Percentiles rank a stretch among this genome's conserved stretches.
Conservation (phyloP, 164 flowering plant genomes). For the Kingdonia uniflora region DNA sequence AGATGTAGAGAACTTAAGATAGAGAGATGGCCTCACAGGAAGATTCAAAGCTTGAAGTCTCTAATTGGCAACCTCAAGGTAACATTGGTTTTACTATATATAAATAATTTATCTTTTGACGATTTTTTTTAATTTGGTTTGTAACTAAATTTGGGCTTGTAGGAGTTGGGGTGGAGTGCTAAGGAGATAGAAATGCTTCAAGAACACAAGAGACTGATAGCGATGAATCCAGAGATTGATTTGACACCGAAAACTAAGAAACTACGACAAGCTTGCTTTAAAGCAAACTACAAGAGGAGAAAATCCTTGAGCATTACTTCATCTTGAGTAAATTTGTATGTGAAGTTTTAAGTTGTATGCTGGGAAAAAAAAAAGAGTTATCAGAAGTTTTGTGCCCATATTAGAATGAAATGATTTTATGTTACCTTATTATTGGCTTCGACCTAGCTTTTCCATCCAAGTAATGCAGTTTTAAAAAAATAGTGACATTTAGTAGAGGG, state of each 20-base stretch:
- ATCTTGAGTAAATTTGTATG: constrained; percentile 1
- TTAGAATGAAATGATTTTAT: too few species aligned
- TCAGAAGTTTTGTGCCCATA: too few species aligned
- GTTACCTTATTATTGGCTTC: too few species aligned
- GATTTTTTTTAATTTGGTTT: not conserved
- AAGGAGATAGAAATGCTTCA: constrained; percentile 36
- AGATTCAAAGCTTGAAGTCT: constrained; percentile 47
- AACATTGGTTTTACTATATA: not conserved
- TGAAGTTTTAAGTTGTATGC: too few species aligned
- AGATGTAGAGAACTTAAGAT: constrained; percentile 51
- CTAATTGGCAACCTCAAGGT: constrained; percentile 55
- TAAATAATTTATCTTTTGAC: not conserved
- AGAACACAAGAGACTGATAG: constrained; percentile 32
- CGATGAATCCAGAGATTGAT: constrained; percentile 36
- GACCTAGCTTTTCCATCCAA: too few species aligned
- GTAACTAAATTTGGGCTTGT: not conserved
- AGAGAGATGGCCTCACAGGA: constrained; percentile 56
- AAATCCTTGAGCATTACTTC: constrained; percentile 13
- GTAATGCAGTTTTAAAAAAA: too few species aligned
- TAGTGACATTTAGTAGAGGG: too few species aligned
- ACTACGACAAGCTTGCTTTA: constrained; percentile 60
- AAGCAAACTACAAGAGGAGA: constrained; percentile 57
- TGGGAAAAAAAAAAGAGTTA: too few species aligned
- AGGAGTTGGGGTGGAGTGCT: constrained; percentile 35
- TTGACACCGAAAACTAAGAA: constrained; percentile 38